These are phyloP conservation scores for Hordeum pubiflorum DNA, from an alignment of 202 grass and related monocot genomes.

Conservation along the genomic window DNA sequence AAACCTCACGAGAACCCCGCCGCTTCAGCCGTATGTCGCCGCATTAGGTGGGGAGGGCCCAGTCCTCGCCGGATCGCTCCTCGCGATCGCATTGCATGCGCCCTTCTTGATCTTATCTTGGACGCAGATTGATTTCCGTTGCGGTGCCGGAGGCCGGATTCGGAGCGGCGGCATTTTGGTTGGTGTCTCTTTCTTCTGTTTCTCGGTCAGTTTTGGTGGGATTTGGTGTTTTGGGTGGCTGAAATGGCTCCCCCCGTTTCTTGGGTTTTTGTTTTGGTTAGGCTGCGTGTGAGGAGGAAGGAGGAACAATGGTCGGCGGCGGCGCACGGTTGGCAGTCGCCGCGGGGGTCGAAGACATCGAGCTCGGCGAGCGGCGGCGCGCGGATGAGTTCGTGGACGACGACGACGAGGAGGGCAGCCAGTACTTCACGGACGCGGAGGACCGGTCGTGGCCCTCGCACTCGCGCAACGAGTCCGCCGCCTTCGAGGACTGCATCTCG, in stretches of 20 bases:
- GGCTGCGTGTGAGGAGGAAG: neutral
- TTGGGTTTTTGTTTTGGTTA: conserved; percentile 5
- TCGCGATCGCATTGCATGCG: conserved; percentile 48
- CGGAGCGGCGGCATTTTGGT: neutral
- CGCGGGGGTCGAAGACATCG: conserved; percentile 34
- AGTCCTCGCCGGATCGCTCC: conserved; percentile 10
- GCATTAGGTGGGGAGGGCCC: conserved; percentile 19
- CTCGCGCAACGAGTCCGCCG: conserved; percentile 45
- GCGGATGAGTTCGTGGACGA: conserved; percentile 1
- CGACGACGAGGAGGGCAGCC: conserved; percentile 44
- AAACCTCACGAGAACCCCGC: conserved; percentile 53
- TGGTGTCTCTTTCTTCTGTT: neutral
- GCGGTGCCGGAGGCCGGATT: conserved; percentile 4
- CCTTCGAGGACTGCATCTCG: conserved; percentile 51
- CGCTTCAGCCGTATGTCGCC: neutral
- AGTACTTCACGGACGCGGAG: conserved; percentile 81
- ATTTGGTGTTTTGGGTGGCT: neutral
- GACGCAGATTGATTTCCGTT: neutral
- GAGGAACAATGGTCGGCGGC: conserved; percentile 41
- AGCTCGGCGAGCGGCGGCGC: conserved; percentile 29
- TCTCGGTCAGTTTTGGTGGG: neutral
- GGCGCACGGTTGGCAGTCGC: conserved; percentile 23
- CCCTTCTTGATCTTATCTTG: neutral
- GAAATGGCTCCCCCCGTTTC: neutral
- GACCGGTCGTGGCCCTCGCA: conserved; percentile 73